These are phyloP conservation scores for Ceratocystis albifundus DNA, from an alignment of 2,329 filamentous ascomycete species.

Conservation along the genomic window DNA sequence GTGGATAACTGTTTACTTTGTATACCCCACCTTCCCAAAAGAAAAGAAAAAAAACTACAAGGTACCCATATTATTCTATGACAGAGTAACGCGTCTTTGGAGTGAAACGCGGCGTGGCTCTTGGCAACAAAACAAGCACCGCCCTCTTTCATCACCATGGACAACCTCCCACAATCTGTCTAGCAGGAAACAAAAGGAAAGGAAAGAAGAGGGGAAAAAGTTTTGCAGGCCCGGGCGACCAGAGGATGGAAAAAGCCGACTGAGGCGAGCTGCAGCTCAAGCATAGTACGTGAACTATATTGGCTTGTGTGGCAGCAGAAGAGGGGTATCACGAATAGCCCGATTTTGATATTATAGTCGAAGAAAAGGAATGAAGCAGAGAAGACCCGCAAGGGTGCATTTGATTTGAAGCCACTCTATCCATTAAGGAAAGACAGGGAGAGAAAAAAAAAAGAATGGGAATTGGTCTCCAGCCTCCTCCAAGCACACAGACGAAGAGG, in stretches of 20 bases:
- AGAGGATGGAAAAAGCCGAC: not conserved
- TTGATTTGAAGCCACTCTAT: no score
- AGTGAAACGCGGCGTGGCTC: constrained; percentile 1
- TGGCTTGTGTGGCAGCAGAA: constrained; percentile 2
- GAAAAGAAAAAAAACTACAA: not conserved
- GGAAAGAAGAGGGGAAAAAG: not conserved
- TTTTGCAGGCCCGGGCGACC: not conserved
- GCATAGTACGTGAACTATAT: constrained; percentile 1
- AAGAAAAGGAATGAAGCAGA: no score
- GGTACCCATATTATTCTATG: no score
- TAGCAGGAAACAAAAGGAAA: not conserved
- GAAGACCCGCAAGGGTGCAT: no score
- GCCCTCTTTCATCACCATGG: not conserved
- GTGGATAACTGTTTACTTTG: not conserved
- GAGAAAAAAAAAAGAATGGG: no score
- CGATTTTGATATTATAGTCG: no score
- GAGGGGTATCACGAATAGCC: no score
- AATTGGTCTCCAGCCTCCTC: no score
- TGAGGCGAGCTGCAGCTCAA: constrained; percentile 12
- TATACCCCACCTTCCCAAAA: constrained; percentile 6
- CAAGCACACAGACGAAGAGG: no score
- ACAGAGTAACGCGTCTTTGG: not conserved
- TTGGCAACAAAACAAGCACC: not conserved
- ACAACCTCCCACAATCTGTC: not conserved
- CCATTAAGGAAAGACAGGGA: no score